A percentile compares a stretch with the other conserved stretches of the same genome.
These are phyloP conservation scores for Trichocladium uniseriatum DNA, from an alignment of 495 filamentous ascomycete genomes.

Conservation along the genomic window DNA sequence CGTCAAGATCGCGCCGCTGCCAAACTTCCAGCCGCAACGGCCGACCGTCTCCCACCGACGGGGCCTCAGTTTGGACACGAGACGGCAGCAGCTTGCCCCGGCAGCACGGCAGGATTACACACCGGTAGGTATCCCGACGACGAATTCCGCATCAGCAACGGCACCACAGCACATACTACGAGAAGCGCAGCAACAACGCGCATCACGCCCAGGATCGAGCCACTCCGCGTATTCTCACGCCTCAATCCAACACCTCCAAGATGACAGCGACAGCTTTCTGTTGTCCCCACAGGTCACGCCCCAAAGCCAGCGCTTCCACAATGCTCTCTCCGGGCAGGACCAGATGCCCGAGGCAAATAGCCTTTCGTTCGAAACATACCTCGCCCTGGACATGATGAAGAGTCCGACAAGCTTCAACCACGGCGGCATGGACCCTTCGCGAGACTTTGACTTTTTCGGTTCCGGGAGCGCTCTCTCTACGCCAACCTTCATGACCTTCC, in stretches of 20 bases:
- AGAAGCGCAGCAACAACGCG: slow-evolving; percentile 67
- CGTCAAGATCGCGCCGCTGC: slow-evolving; percentile 52
- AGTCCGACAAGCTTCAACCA: slow-evolving; percentile 29
- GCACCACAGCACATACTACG: slow-evolving; percentile 53
- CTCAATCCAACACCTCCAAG: slow-evolving; percentile 9
- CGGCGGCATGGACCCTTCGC: slow-evolving; percentile 18
- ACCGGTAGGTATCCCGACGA: slow-evolving; percentile 49
- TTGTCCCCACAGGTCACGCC: slow-evolving; percentile 41
- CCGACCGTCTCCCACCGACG: slow-evolving; percentile 53
- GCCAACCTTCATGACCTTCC: slow-evolving; percentile 38
- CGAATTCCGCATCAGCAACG: slow-evolving; percentile 51
- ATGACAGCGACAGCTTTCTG: slow-evolving; percentile 31
- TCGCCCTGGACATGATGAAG: slow-evolving; percentile 38
- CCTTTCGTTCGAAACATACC: slow-evolving; percentile 34
- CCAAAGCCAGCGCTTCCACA: slow-evolving; percentile 35
- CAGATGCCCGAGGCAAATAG: slow-evolving; percentile 23
- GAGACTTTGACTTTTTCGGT: slow-evolving; percentile 34
- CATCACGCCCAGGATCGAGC: slow-evolving; percentile 51
- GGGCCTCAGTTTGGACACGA: slow-evolving; percentile 70
- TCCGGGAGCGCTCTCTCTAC: slow-evolving; percentile 34
- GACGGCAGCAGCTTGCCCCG: slow-evolving; percentile 41
- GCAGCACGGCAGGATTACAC: slow-evolving; percentile 38
- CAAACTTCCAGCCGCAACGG: slow-evolving; percentile 39
- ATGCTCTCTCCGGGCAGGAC: slow-evolving; percentile 21
- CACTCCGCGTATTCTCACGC: slow-evolving; percentile 22